These are phyloP conservation scores for Fusarium nurragi DNA, from an alignment of 2,329 filamentous ascomycete genomes.

Conservation along the genomic window DNA sequence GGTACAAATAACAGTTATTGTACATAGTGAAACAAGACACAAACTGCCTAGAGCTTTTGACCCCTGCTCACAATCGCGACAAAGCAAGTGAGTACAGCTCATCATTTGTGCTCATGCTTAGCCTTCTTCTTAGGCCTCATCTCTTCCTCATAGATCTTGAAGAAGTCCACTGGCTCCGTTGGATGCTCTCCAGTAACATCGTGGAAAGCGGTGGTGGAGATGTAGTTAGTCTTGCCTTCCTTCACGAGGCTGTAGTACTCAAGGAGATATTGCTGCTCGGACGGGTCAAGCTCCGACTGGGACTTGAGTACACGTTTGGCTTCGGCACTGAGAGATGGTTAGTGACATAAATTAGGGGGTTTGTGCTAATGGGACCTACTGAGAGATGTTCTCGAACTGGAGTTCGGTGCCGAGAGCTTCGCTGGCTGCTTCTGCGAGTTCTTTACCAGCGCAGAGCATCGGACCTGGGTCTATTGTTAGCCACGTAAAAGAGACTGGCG, in stretches of 20 bases:
- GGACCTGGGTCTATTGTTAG: conserved; percentile 47
- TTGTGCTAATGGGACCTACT: neutral
- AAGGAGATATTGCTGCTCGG: conserved; percentile 8
- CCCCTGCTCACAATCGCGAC: neutral
- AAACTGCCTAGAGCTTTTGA: neutral
- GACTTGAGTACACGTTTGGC: conserved; percentile 13
- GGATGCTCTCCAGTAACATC: conserved; percentile 13
- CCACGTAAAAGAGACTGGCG: fast-evolving
- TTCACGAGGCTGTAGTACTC: conserved; percentile 24
- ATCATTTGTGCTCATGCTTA: conserved; percentile 8
- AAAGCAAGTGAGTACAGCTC: neutral
- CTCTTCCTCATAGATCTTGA: conserved; percentile 15
- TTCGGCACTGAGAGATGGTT: conserved; percentile 1
- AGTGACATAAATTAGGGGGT: neutral
- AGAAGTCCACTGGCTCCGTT: conserved; percentile 9
- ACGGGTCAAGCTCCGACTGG: neutral
- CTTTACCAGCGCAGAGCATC: conserved; percentile 56
- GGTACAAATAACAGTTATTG: no score
- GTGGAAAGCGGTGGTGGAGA: conserved; percentile 1
- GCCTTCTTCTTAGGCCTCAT: conserved; percentile 23
- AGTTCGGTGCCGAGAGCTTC: conserved; percentile 53
- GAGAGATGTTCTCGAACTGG: conserved; percentile 40
- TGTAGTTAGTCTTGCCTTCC: conserved; percentile 18
- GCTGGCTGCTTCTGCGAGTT: conserved; percentile 57
- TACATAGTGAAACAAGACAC: neutral